These are phyloP conservation scores for Avena eriantha DNA, from an alignment of 176 grass and related monocot genomes.

Conservation along the genomic window DNA sequence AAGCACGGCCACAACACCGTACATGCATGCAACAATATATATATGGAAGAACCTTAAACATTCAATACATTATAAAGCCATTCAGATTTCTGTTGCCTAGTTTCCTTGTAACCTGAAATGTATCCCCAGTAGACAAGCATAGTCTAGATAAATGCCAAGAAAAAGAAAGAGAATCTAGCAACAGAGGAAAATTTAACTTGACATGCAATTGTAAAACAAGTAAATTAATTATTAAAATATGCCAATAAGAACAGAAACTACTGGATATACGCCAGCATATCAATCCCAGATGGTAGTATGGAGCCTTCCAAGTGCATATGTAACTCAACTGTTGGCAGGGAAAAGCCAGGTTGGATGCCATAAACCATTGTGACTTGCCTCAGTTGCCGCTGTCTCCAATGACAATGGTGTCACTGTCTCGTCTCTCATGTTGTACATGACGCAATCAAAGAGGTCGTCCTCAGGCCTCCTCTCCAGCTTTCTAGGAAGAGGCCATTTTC, in stretches of 20 bases:
- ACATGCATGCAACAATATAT: neutral
- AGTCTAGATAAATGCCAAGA: neutral
- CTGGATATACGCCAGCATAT: neutral
- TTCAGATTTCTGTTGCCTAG: neutral
- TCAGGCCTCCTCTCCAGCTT: slow-evolving; percentile 3
- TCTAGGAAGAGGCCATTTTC: neutral
- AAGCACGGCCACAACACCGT: neutral
- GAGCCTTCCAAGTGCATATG: neutral
- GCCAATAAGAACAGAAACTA: neutral
- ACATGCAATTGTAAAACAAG: neutral
- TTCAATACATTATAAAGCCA: neutral
- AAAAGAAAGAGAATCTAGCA: neutral
- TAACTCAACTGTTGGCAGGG: neutral
- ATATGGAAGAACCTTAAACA: neutral
- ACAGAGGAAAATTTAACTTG: neutral
- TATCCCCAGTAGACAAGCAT: neutral
- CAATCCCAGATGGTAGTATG: neutral
- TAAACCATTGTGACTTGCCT: neutral
- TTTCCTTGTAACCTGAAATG: neutral
- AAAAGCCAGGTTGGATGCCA: slow-evolving; percentile 23
- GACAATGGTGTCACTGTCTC: neutral
- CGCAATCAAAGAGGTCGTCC: neutral
- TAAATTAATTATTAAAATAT: neutral
- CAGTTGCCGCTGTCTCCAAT: neutral
- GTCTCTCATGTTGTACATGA: slow-evolving; percentile 25